These are phyloP conservation scores for Scheffersomyces quercinus DNA, from an alignment of 1,139 yeast species.

Conservation along the genomic window DNA sequence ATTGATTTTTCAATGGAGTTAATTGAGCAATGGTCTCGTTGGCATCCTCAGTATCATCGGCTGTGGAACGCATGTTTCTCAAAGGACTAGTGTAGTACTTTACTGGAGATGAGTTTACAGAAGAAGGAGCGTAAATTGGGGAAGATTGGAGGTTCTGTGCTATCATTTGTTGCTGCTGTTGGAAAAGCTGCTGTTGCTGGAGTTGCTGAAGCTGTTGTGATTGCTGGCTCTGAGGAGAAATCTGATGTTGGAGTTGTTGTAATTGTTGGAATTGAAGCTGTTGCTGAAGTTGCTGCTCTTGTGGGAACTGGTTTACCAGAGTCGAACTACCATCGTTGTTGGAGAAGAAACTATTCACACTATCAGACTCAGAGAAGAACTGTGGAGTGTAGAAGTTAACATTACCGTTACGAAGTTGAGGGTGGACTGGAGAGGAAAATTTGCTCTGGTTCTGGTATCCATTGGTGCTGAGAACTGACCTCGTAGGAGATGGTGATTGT, in stretches of 20 bases:
- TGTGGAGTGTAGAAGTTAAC: conserved; percentile 40
- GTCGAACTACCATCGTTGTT: conserved; percentile 4
- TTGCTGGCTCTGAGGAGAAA: conserved; percentile 6
- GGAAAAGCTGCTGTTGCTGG: conserved; percentile 9
- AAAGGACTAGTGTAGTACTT: conserved; percentile 30
- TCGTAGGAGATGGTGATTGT: conserved; percentile 31
- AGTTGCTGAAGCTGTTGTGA: conserved; percentile 7
- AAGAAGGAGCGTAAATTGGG: conserved; percentile 25
- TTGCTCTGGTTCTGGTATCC: conserved; percentile 7
- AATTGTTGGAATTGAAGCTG: conserved; percentile 8
- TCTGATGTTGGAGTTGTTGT: conserved; percentile 10
- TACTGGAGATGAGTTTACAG: conserved; percentile 36
- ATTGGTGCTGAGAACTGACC: conserved; percentile 3
- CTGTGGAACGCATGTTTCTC: conserved; percentile 20
- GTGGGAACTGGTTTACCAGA: conserved; percentile 2
- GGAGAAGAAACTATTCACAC: conserved; percentile 7
- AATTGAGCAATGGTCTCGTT: conserved; percentile 44
- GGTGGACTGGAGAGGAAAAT: conserved; percentile 31
- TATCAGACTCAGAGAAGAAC: conserved; percentile 34
- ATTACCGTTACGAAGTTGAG: conserved; percentile 17
- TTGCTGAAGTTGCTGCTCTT: conserved; percentile 11
- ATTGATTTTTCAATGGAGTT: conserved; percentile 38
- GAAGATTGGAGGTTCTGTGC: conserved; percentile 22
- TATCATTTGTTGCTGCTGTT: conserved; percentile 2
- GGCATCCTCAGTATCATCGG: conserved; percentile 40